Percentiles rank a stretch among this genome's conserved stretches.
phyloP scores from a whole-genome alignment of 768 basidiomycete species.

The Mycena rosella region DNA sequence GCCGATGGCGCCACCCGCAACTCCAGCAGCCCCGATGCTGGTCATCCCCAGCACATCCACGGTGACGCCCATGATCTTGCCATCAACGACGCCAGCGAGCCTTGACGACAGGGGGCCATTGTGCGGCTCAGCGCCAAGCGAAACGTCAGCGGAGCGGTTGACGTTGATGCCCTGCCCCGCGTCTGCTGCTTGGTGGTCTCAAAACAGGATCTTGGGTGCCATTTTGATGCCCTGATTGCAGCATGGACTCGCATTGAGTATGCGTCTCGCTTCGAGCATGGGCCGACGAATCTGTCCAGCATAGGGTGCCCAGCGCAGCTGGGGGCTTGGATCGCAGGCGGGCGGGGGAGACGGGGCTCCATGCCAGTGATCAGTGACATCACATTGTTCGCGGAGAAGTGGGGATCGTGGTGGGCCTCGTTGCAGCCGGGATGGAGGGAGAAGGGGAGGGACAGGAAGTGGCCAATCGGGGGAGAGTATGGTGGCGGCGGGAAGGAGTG shows the following conservation, averaged over 20 bases:
- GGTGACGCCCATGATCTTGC: too few species aligned
- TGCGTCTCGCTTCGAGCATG: neutral
- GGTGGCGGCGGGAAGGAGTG: neutral
- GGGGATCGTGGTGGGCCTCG: neutral
- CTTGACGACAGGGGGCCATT: too few species aligned
- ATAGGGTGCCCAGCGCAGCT: neutral
- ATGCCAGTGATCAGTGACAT: neutral
- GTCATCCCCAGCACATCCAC: too few species aligned
- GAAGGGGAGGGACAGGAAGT: neutral
- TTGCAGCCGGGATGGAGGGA: neutral
- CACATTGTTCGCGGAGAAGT: neutral
- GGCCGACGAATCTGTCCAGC: neutral
- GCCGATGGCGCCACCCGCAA: too few species aligned
- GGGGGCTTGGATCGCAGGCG: neutral
- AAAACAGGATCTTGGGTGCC: neutral
- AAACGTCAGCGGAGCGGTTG: neutral
- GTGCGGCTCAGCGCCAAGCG: too few species aligned
- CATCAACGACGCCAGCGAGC: neutral
- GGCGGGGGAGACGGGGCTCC: neutral
- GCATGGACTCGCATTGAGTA: neutral
- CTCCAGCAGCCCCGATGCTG: too few species aligned
- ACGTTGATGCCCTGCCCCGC: neutral
- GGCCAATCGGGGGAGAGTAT: neutral
- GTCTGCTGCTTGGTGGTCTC: neutral
- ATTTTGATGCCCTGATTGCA: neutral